A percentile compares a stretch with the other conserved stretches of the same genome.
phyloP scores from a whole-genome alignment of 352 stramenopile genomes.

The Peronosclerospora sorghi region DNA sequence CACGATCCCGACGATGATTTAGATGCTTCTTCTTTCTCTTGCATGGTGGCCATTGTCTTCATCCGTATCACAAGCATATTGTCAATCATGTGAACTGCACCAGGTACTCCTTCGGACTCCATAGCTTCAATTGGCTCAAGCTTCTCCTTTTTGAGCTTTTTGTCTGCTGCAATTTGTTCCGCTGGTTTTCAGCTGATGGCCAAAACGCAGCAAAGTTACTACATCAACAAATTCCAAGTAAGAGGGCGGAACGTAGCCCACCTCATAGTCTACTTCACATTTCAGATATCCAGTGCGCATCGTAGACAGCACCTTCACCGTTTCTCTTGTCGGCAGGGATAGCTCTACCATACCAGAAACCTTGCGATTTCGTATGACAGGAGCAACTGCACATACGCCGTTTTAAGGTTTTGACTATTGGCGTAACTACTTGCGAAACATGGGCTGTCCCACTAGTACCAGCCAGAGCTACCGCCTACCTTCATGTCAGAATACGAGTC shows the following conservation, averaged over 20 bases:
- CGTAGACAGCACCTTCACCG: conserved; percentile 61
- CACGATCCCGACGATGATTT: conserved; percentile 28
- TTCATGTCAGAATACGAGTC: conserved; percentile 71
- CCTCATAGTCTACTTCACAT: conserved; percentile 57
- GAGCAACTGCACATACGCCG: conserved; percentile 21
- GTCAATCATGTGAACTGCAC: neutral
- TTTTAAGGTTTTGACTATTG: conserved; percentile 6
- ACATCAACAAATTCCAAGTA: conserved; percentile 76
- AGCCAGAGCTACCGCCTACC: conserved; percentile 7
- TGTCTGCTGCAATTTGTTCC: conserved; percentile 55
- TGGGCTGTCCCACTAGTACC: conserved; percentile 8
- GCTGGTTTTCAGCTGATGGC: conserved; percentile 35
- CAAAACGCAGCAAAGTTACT: conserved; percentile 13
- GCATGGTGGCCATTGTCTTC: conserved; percentile 26
- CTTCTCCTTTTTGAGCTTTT: conserved; percentile 41
- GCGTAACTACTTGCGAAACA: conserved; percentile 10
- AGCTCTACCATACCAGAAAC: conserved; percentile 67
- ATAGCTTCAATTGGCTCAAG: conserved; percentile 14
- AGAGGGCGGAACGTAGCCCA: conserved; percentile 72
- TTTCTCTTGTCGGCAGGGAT: conserved; percentile 41
- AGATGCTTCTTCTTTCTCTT: conserved; percentile 60
- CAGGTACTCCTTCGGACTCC: conserved; percentile 28
- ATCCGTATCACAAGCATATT: conserved; percentile 20
- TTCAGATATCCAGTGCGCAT: conserved; percentile 80
- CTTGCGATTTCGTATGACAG: conserved; percentile 64